Conservation (phyloP, 2,329 filamentous ascomycete species). For the Aphanocladium album region DNA sequence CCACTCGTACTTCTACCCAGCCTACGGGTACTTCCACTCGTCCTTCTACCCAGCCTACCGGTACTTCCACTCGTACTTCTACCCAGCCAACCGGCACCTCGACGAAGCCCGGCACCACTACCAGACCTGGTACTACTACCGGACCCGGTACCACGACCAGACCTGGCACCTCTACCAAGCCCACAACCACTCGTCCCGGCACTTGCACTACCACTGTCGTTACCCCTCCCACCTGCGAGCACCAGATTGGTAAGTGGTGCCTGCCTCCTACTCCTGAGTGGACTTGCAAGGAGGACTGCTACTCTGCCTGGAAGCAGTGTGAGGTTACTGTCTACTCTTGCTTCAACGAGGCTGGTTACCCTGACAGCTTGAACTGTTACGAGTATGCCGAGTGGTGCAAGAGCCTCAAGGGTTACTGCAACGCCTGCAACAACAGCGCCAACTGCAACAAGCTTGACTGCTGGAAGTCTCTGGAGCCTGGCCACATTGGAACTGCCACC, state of each 20-base stretch:
- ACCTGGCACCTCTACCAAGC: slow-evolving; percentile 16
- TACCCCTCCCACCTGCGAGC: slow-evolving; percentile 46
- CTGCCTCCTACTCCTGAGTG: slow-evolving; percentile 45
- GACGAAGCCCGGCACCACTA: not conserved
- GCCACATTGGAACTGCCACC: slow-evolving; percentile 28
- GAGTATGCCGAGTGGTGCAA: slow-evolving; percentile 46
- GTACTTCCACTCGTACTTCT: too few relatives aligned
- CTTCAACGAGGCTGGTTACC: slow-evolving; percentile 48
- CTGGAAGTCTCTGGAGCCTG: slow-evolving; percentile 36
- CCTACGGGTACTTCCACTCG: not conserved
- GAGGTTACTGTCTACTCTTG: slow-evolving; percentile 44
- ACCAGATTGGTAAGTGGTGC: slow-evolving; percentile 51
- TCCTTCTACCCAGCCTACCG: not conserved
- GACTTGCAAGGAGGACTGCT: slow-evolving; percentile 37
- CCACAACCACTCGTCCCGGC: slow-evolving; percentile 21
- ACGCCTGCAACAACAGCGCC: slow-evolving; percentile 28
- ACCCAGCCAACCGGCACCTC: too few relatives aligned
- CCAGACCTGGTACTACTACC: slow-evolving; percentile 15
- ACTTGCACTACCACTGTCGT: slow-evolving; percentile 42
- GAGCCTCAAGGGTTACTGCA: slow-evolving; percentile 42
- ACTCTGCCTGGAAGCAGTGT: slow-evolving; percentile 38
- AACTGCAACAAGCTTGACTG: slow-evolving; percentile 40
- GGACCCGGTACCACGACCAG: slow-evolving; percentile 16
- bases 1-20: not conserved
- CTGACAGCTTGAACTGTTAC: slow-evolving; percentile 44